Base-by-base conservation (phyloP, 768 basidiomycete genomes). In the Rhizopogon rudus region DNA sequence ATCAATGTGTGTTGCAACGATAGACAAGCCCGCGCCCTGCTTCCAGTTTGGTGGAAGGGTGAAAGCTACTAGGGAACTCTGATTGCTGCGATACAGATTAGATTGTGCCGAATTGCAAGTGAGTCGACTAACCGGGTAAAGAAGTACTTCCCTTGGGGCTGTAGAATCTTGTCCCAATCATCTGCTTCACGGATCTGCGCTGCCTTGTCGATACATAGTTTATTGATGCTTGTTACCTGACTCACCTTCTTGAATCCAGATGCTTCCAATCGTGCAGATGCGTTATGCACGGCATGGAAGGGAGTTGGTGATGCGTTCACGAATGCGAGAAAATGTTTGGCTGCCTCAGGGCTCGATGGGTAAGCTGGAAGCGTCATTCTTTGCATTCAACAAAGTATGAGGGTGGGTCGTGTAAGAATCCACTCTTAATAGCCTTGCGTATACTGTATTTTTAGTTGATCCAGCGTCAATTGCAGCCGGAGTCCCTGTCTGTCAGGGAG, bases 1-100 rank as follows among this genome's bases (percentile, higher is more conserved):
- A 60, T 98, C 96, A n/a, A 95, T 84, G 63, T 98, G 96, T 6
- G 93, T 95, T 1, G 90, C 92, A 16, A 96, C 93, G 40, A 94
- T 85, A 51, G 88, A 92, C 20, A 93, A 72, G 10, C 91, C 90
- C 20, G 82, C 70, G 3, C 88, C 90, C n/a, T 78, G 79, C 54
- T 79, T 73, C 89, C 91, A 90, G 53, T 81, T 77, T 28, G 75
- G 67, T 14, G 89, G 89, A 40, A 90, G 71, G 10, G 87, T 87
- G 68, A 91, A 92, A 17, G 89, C 90, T 16, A 93, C 72, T 10
- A 93, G 67, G 3, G 85, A 80, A 44, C 80, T 75, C 69, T 93
- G 91, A 62, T 93, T 92, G 58, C 91, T 91, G 57, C 22, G 52
- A 14, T 7, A 50, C 16, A 25, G 31, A 52, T 39, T n/a, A 53